Evolutionary conservation across 2,329 filamentous ascomycete species (phyloP).

Genomic region (Aspergillus clavatus): DNA sequence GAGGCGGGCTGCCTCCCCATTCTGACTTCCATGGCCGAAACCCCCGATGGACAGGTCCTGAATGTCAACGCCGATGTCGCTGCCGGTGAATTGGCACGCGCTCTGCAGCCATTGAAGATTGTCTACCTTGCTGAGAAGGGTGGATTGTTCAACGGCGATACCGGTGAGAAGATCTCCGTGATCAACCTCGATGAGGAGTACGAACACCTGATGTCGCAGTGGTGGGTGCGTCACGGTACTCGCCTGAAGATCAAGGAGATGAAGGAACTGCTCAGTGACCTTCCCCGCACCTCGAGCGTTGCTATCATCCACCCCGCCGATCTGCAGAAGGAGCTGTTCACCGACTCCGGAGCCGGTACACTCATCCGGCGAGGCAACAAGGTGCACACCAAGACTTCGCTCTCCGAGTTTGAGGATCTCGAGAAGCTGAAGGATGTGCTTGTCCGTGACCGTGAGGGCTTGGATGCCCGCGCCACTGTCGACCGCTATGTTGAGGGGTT

Average conservation of each 20-base stretch:
- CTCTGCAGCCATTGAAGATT: slow-evolving; percentile 90
- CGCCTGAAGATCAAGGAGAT: slow-evolving; percentile 97
- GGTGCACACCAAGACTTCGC: slow-evolving; percentile 65
- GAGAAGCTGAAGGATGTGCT: slow-evolving; percentile 76
- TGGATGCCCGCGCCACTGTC: slow-evolving; percentile 77
- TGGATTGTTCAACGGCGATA: slow-evolving; percentile 87
- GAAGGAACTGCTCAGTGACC: slow-evolving; percentile 82
- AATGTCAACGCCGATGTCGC: slow-evolving; percentile 98
- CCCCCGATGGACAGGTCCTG: slow-evolving; percentile 80
- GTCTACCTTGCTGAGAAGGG: slow-evolving; percentile 99
- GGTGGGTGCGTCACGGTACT: slow-evolving; percentile 93
- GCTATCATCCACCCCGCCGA: slow-evolving; percentile 97
- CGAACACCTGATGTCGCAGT: slow-evolving; percentile 83
- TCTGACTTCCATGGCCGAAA: slow-evolving; percentile 94
- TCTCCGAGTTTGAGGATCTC: slow-evolving; percentile 71
- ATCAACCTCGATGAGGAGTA: slow-evolving; percentile 98
- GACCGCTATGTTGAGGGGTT: slow-evolving; percentile 81
- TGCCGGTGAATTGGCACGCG: slow-evolving; percentile 83
- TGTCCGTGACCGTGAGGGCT: slow-evolving; percentile 71
- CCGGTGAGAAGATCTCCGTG: slow-evolving; percentile 89
- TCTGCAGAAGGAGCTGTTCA: slow-evolving; percentile 94
- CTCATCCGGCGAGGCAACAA: slow-evolving; percentile 89
- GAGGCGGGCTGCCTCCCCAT: slow-evolving; percentile 88
- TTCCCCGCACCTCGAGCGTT: slow-evolving; percentile 88
- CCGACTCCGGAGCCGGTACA: slow-evolving; percentile 89